A percentile compares a stretch with the other conserved stretches of the same genome.
These are phyloP conservation scores for Potentilla sterilis DNA, from an alignment of 306 rosid species.

Conservation along the genomic window DNA sequence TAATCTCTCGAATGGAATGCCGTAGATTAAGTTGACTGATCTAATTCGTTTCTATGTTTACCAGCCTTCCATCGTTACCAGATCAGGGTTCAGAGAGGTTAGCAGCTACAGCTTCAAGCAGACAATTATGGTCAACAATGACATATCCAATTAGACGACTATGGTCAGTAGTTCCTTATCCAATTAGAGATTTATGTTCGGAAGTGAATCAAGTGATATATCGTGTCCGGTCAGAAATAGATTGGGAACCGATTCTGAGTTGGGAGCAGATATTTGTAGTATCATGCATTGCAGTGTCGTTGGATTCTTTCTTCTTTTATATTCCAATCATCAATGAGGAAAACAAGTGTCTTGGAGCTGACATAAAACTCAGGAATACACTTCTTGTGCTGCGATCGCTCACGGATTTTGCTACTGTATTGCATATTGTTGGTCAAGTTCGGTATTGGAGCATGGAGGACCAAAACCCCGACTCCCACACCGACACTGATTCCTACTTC, in stretches of 20 bases:
- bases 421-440: slow-evolving; percentile 19
- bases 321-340: slow-evolving; percentile 25
- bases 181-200: no score
- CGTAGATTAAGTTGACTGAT: no score
- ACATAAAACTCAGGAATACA: slow-evolving; percentile 18
- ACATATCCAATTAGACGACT: neutral
- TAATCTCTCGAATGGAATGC: no score
- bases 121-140: neutral
- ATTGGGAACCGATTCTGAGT: no score
- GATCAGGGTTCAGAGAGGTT: neutral
- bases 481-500: neutral
- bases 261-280: neutral
- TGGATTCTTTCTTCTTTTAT: slow-evolving; percentile 38
- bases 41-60: neutral
- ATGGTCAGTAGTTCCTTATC: neutral
- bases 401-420: slow-evolving; percentile 16
- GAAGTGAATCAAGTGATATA: no score
- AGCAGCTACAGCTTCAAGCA: neutral
- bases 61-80: neutral
- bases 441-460: neutral
- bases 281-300: slow-evolving; percentile 33
- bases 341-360: slow-evolving; percentile 31
- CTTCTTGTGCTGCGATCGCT: slow-evolving; percentile 24
- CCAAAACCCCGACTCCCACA: neutral
- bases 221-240: no score